Evolutionary conservation across 208 protist species (phyloP), one percentile per base, ranked within the genome.

Genomic region (Trypanosoma lewisi): DNA sequence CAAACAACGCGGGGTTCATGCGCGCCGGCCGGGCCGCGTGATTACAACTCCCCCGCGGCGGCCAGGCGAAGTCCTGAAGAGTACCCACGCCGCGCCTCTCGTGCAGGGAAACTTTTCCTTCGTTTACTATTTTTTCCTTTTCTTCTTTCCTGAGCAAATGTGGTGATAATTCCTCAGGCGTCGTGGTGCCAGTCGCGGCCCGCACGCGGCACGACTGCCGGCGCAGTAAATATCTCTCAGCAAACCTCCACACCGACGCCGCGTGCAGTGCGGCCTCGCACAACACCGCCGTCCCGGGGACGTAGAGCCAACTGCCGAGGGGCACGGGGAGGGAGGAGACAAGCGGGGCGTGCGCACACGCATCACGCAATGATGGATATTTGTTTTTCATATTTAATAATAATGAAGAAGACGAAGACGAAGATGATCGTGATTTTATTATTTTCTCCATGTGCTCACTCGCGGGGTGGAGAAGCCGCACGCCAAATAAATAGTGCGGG

Each of bases 401-500:
- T n/a, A n/a, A n/a, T n/a, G n/a, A n/a, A n/a, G n/a, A n/a, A n/a
- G n/a, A n/a, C n/a, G n/a, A n/a, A n/a, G n/a, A n/a, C n/a, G n/a
- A n/a, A n/a, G n/a, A n/a, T n/a, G n/a, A n/a, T n/a, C n/a, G n/a
- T n/a, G n/a, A n/a, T n/a, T n/a, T n/a, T n/a, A n/a, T n/a, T n/a
- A n/a, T n/a, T n/a, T n/a, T n/a, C n/a, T n/a, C n/a, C n/a, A n/a
- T n/a, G n/a, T n/a, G n/a, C n/a, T n/a, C n/a, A n/a, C n/a, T n/a
- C n/a, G 21, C 42, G 2, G 55, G 55, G 17, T 48, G 55, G 41
- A 11, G 23, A 8, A 69, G 41, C 21, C 48, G 63, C 9, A 64
- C 55, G 25, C 56, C 66, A 57, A 72, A 72, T 23, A 72, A 45
- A 57, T 72, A 65, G 14, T 37, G 66, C 33, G 66, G 66, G 19